Evolutionary conservation across 768 basidiomycete species (phyloP), one percentile per base, ranked within the genome.

Genomic region (Mycena capillaripes): DNA sequence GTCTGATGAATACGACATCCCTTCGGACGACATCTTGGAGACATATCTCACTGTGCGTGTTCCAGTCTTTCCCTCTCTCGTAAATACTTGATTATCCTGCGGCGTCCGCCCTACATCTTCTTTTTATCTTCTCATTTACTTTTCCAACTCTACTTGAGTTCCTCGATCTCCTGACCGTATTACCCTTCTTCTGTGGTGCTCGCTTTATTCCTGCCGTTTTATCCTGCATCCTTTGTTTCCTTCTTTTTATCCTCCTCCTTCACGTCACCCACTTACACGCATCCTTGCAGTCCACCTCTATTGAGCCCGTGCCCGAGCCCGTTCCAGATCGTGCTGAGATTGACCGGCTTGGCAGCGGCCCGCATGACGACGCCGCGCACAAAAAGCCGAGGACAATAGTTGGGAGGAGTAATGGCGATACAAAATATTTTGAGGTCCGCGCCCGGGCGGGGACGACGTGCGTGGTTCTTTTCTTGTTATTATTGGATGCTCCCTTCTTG

Each of bases 301-400:
- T 32, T 25, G 71, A 65, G 40, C 57, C 63, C 0, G 79, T 82
- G n/a, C 81, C 82, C 17, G 82, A 84, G 68, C 83, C 84, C 42
- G 80, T 82, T 27, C 81, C 84, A 76, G 83, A 82, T 79, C 78
- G 71, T 70, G 77, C 85, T 74, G 78, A 81, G 34, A 64, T 70
- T 34, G 65, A 70, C 19, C 62, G 69, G 25, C 55, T 25, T 23
- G 53, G 53, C 17, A 25, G 29, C 21, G 60, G 34, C 19, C 6
- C 48, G 16, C 48, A 50, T 23, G 23, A 50, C 48, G 23, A 50
- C 7, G n/a, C 9, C n/a, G 8, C 44, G 16, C 38, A 21, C 38
- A 42, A 32, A 6, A 36, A 46, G 44, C 17, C 17, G 44, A 46
- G 16, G 44, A n/a, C 34, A 36, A 6, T 36, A 36, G 34, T 36